phyloP scores from a whole-genome alignment of 23 red algal genomes.

The Gracilaria vermiculophylla region DNA sequence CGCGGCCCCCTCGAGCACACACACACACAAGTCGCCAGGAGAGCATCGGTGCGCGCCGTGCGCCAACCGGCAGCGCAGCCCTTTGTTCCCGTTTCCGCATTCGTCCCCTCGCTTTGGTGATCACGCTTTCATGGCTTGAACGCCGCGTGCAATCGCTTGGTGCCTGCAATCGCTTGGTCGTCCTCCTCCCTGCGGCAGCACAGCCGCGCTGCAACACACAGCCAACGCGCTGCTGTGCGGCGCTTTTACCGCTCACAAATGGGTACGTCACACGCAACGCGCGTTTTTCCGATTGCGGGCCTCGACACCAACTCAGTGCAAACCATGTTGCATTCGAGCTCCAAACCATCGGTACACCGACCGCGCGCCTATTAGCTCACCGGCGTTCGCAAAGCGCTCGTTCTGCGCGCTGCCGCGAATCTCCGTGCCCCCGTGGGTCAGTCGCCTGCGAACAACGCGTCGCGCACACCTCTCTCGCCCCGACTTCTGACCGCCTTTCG shows the following conservation, averaged over 20 bases:
- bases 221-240: too few species aligned
- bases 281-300: background rate
- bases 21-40: too few species aligned
- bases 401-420: background rate
- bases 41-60: too few species aligned
- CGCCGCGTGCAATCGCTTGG: too few species aligned
- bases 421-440: background rate
- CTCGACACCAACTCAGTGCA: background rate
- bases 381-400: background rate
- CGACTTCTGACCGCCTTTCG: background rate
- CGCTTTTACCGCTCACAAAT: background rate
- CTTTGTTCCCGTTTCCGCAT: too few species aligned
- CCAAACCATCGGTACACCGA: background rate
- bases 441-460: constrained; percentile 25
- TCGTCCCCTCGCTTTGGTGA: too few species aligned
- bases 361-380: constrained; percentile 11
- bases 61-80: too few species aligned
- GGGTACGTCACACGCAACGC: constrained; percentile 1
- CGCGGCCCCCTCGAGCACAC: too few species aligned
- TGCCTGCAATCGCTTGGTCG: background rate
- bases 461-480: background rate
- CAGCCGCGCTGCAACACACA: background rate
- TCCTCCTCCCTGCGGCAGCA: background rate
- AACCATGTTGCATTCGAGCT: background rate
- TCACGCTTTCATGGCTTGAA: too few species aligned